Evolutionary conservation across 768 basidiomycete species (phyloP).

Genomic region (Lentinula lateritia): DNA sequence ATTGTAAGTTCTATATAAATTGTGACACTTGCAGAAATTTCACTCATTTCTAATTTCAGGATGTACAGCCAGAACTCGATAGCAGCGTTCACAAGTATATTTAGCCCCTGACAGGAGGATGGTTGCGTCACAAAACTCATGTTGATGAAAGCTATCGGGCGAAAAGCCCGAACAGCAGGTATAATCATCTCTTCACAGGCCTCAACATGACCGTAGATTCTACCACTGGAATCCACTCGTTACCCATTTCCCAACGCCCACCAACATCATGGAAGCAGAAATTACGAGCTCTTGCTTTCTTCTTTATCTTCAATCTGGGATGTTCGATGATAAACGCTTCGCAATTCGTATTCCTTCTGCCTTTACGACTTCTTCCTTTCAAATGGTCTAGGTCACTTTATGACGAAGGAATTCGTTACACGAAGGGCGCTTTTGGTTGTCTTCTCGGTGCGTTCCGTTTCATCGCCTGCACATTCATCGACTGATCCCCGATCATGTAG

Average conservation of each 20-base stretch:
- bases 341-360: conserved; percentile 68
- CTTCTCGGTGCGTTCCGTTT: conserved; percentile 54
- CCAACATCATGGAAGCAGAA: conserved; percentile 47
- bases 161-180: background rate
- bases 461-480: background rate
- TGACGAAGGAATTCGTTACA: conserved; percentile 67
- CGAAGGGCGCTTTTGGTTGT: conserved; percentile 77
- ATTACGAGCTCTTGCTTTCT: conserved; percentile 45
- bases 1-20: too few relatives aligned
- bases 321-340: conserved; percentile 66
- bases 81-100: too few relatives aligned
- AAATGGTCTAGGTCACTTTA: conserved; percentile 50
- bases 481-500: conserved; percentile 26
- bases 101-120: background rate
- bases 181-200: background rate
- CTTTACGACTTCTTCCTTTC: conserved; percentile 62
- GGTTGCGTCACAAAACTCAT: background rate
- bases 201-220: conserved; percentile 9
- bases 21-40: too few relatives aligned
- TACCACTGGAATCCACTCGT: conserved; percentile 25
- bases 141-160: background rate
- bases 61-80: too few relatives aligned
- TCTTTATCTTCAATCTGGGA: conserved; percentile 53
- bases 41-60: too few relatives aligned
- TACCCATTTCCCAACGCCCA: conserved; percentile 52